Conservation (phyloP, 2,329 filamentous ascomycete genomes). For the Endothia cerciana region DNA sequence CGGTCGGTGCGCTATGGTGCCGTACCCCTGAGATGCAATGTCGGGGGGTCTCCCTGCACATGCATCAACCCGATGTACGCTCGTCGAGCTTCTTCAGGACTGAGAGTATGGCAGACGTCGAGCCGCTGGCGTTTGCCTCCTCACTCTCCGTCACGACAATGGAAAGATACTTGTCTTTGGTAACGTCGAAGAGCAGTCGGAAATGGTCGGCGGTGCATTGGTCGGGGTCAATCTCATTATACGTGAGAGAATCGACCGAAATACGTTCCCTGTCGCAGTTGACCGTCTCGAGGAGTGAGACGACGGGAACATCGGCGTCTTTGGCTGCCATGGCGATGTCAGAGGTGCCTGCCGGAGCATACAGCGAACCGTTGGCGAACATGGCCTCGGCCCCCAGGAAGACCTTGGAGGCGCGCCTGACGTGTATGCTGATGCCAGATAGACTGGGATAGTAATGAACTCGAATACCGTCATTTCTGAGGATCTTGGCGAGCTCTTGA, state of each 20-base stretch:
- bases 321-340: slow-evolving; percentile 84
- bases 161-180: slow-evolving; percentile 81
- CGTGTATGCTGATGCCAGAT: slow-evolving; percentile 74
- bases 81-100: slow-evolving; percentile 62
- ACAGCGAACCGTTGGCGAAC: slow-evolving; percentile 92
- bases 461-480: slow-evolving; percentile 69
- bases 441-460: slow-evolving; percentile 81
- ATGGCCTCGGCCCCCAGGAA: slow-evolving; percentile 91
- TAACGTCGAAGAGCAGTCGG: slow-evolving; percentile 87
- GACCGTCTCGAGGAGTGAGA: slow-evolving; percentile 90
- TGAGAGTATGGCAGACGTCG: slow-evolving; percentile 80
- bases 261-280: slow-evolving; percentile 89
- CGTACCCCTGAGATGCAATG: neutral
- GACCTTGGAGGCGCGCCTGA: slow-evolving; percentile 69
- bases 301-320: slow-evolving; percentile 75
- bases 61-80: slow-evolving; percentile 38
- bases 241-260: slow-evolving; percentile 87
- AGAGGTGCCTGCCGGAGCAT: slow-evolving; percentile 84
- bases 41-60: neutral
- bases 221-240: slow-evolving; percentile 87
- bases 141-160: slow-evolving; percentile 93
- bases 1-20: neutral
- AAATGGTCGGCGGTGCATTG: slow-evolving; percentile 61
- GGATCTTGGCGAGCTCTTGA: slow-evolving; percentile 66
- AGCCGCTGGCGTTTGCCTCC: slow-evolving; percentile 85